A percentile compares a stretch with the other conserved stretches of the same genome.
Evolutionary conservation across 495 filamentous ascomycete species (phyloP).

Genomic region (Tuber indicum): DNA sequence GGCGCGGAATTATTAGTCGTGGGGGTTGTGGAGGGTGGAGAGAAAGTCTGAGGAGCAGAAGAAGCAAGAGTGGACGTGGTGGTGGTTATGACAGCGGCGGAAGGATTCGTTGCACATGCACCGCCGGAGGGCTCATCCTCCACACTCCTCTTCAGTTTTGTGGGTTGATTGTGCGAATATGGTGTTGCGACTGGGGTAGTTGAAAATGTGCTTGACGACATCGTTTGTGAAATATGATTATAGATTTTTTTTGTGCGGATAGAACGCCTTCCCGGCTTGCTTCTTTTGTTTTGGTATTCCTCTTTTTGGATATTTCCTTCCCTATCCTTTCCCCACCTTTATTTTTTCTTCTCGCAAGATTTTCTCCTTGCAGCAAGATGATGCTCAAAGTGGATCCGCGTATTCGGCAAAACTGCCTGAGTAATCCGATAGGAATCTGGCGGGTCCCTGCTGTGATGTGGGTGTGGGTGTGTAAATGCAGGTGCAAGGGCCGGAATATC

Average conservation of each 20-base stretch:
- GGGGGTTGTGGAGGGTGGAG: neutral
- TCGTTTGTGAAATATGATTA: neutral
- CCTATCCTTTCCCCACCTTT: neutral
- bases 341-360: neutral
- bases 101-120: conserved; percentile 5
- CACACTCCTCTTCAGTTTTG: neutral
- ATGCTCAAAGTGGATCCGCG: neutral
- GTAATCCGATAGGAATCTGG: conserved; percentile 3
- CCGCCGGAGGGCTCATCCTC: neutral
- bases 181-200: neutral
- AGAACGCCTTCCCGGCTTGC: neutral
- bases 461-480: neutral
- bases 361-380: neutral
- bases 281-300: neutral
- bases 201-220: neutral
- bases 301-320: neutral
- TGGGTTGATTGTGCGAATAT: neutral
- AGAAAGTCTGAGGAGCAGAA: neutral
- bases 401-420: conserved; percentile 2
- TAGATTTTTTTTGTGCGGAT: neutral
- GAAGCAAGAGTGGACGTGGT: neutral
- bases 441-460: neutral
- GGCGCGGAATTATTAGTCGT: conserved; percentile 10
- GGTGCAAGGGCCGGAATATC: conserved; percentile 8
- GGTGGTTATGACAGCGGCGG: neutral